Evolutionary conservation across 176 grass and related monocot species (phyloP), one percentile per base, ranked within the genome.

Genomic region (Oryza meyeriana): DNA sequence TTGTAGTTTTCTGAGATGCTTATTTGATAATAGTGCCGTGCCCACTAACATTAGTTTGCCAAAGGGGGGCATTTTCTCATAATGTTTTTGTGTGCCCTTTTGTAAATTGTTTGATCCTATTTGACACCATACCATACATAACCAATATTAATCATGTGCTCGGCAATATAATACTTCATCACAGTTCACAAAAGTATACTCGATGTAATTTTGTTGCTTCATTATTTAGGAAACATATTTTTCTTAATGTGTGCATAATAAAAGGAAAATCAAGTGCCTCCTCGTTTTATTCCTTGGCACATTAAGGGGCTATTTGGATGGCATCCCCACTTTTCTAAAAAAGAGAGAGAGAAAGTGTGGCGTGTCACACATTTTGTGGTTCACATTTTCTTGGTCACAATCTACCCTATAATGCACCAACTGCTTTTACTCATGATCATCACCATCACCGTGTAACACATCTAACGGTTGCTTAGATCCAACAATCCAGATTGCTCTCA

Each of bases 11-110:
- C 33, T 14, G 47, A 84, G 62, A 69, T 77, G 82, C 73, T 33
- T 70, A 30, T 12, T 38, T 50, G 42, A 18, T 67, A 76, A 68
- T 32, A 84, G 72, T 84, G 73, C 8, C 47, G 25, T 69, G 82
- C 47, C 34, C 63, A 84, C 82, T 84, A 59, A 36, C 71, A 57
- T 31, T 58, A 55, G 12, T 59, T 8, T 72, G 55, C 2, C 12
- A 17, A 58, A 24, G 11, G 16, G 12, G 18, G 20, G 18, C 7
- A 32, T 13, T 25, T 17, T 61, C 44, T 30, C 57, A 64, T 29
- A 14, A 20, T 47, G 14, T 71, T 71, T 71, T 30, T 74, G n/a
- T 27, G 12, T 52, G 17, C 41, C 17, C 1, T 22, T 73, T 50
- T 11, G 8, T 50, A 50, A 50, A 20, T 50, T 52, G 31, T 32